Percentiles rank a stretch among this genome's conserved stretches.
These are phyloP conservation scores for Tremellales sp. DNA, from an alignment of 1,284 basidiomycete genomes.

Conservation along the genomic window DNA sequence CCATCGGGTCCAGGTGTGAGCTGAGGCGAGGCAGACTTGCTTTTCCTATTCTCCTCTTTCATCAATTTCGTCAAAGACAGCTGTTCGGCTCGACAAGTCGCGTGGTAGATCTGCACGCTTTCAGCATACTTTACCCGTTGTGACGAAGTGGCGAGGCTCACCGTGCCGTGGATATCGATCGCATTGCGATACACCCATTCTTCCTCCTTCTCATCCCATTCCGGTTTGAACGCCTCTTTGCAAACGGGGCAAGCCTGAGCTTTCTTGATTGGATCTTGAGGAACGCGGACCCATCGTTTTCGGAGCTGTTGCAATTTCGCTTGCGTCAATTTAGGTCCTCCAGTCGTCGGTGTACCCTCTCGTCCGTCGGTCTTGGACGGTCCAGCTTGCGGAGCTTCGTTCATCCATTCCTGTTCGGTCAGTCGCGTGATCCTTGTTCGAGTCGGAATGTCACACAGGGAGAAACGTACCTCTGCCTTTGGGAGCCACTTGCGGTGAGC, in stretches of 20 bases:
- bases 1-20: conserved; percentile 14
- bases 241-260: conserved; percentile 89
- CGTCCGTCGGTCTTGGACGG: conserved; percentile 19
- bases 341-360: conserved; percentile 2
- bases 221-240: conserved; percentile 88
- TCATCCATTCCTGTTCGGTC: conserved; percentile 71
- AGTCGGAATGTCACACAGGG: conserved; percentile 1
- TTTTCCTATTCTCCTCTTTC: conserved; percentile 5
- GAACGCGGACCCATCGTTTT: conserved; percentile 78
- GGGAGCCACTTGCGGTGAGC: conserved; percentile 91
- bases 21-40: conserved; percentile 18
- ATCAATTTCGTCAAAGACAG: conserved; percentile 26
- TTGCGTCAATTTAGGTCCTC: conserved; percentile 49
- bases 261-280: conserved; percentile 68
- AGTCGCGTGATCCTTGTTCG: conserved; percentile 14
- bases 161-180: conserved; percentile 71
- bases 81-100: conserved; percentile 78
- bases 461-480: conserved; percentile 67
- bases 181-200: conserved; percentile 99
- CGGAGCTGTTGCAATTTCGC: conserved; percentile 71
- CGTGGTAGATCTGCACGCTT: conserved; percentile 77
- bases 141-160: conserved; percentile 47
- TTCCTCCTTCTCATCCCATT: conserved; percentile 94
- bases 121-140: not conserved
- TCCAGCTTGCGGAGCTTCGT: conserved; percentile 53